A percentile compares a stretch with the other conserved stretches of the same genome.
Evolutionary conservation across 1,139 yeast genomes (phyloP).

Genomic region (Williopsis jadinii): DNA sequence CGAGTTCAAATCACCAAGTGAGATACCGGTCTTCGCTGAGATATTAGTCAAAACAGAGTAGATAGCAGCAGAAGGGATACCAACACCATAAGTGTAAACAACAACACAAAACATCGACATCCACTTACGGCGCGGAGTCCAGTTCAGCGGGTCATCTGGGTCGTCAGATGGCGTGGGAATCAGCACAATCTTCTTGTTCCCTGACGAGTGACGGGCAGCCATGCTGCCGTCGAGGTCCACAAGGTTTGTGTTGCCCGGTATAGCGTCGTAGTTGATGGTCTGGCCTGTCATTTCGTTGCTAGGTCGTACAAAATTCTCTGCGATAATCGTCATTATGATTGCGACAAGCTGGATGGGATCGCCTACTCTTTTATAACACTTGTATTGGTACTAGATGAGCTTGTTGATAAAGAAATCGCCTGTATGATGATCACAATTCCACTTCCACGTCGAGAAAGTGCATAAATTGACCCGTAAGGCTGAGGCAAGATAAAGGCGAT

Average conservation of each 20-base stretch:
- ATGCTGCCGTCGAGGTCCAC: conserved; percentile 37
- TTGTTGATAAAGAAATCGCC: too few species aligned
- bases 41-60: conserved; percentile 38
- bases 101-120: conserved; percentile 31
- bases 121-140: conserved; percentile 33
- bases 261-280: conserved; percentile 29
- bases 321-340: not conserved
- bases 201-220: conserved; percentile 21
- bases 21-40: conserved; percentile 32
- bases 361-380: too few species aligned
- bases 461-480: too few species aligned
- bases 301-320: too few species aligned
- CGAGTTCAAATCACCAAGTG: conserved; percentile 36
- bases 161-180: conserved; percentile 31
- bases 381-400: too few species aligned
- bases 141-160: conserved; percentile 43
- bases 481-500: too few species aligned
- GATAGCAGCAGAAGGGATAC: conserved; percentile 40
- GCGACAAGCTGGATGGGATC: too few species aligned
- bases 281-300: conserved; percentile 5
- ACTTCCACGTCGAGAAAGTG: too few species aligned
- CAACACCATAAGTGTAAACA: conserved; percentile 38
- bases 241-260: conserved; percentile 59
- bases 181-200: conserved; percentile 29
- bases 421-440: too few species aligned